Evolutionary conservation across 768 basidiomycete species (phyloP).

Genomic region (Pisolithus orientalis): DNA sequence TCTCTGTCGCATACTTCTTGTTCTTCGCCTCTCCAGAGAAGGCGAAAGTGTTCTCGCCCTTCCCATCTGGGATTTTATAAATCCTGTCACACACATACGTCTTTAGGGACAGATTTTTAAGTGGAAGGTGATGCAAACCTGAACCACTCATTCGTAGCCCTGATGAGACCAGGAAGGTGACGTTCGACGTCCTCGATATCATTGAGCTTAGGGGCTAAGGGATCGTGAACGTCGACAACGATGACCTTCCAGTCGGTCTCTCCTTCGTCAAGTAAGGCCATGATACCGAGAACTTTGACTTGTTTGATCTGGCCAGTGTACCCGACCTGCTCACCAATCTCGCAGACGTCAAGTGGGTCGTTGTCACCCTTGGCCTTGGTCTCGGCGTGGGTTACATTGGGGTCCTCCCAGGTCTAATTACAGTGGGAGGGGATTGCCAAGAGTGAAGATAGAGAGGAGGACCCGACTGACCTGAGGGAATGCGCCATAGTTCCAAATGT

Average conservation of each 20-base stretch:
- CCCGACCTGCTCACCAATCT: constrained; percentile 98
- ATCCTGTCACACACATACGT: constrained; percentile 44
- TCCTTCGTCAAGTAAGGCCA: constrained; percentile 98
- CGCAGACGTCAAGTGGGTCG: constrained; percentile 98
- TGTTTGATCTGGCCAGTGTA: constrained; percentile 98
- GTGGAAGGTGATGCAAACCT: constrained; percentile 38
- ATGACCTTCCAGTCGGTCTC: constrained; percentile 99
- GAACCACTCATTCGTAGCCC: constrained; percentile 99
- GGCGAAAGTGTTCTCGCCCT: constrained; percentile 96
- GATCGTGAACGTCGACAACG: constrained; percentile 94
- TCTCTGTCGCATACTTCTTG: constrained; percentile 98
- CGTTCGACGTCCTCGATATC: constrained; percentile 99
- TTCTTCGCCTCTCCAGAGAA: constrained; percentile 99
- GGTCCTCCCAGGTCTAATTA: constrained; percentile 95
- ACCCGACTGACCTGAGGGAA: constrained; percentile 78
- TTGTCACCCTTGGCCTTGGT: constrained; percentile 99
- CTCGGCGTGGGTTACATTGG: constrained; percentile 77
- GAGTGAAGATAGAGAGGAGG: not conserved
- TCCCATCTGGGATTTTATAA: constrained; percentile 95
- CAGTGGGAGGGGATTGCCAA: not conserved
- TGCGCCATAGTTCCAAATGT: constrained; percentile 99
- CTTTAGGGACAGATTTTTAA: not conserved
- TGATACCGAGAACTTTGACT: constrained; percentile 99
- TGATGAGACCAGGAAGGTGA: constrained; percentile 92
- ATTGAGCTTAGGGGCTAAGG: constrained; percentile 93